Conservation (phyloP, 2,329 filamentous ascomycete species). For the Fusarium mangiferae region DNA sequence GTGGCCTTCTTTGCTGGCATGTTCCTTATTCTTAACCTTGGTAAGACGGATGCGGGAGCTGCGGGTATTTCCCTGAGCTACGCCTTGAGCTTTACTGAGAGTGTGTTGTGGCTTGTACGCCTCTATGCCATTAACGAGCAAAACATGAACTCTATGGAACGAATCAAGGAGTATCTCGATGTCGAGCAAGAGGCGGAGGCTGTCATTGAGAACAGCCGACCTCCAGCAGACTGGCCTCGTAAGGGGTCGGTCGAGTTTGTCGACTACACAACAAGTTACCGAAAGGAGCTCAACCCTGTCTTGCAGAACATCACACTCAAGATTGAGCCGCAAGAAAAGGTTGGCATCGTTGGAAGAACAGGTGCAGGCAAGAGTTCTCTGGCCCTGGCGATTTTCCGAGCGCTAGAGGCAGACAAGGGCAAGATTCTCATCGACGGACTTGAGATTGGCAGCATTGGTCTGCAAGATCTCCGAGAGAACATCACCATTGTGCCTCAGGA, state of each 20-base stretch:
- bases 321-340: slow-evolving; percentile 87
- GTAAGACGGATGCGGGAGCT: slow-evolving; percentile 86
- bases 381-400: slow-evolving; percentile 91
- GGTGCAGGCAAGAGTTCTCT: slow-evolving; percentile 97
- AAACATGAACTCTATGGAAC: slow-evolving; percentile 99
- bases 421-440: slow-evolving; percentile 90
- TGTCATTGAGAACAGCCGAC: slow-evolving; percentile 81
- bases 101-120: slow-evolving; percentile 94
- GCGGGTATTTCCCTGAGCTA: slow-evolving; percentile 96
- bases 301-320: slow-evolving; percentile 86
- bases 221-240: slow-evolving; percentile 83
- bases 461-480: slow-evolving; percentile 91
- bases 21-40: slow-evolving; percentile 87
- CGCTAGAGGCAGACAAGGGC: slow-evolving; percentile 88
- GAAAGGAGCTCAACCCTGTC: slow-evolving; percentile 87
- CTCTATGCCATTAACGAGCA: slow-evolving; percentile 96
- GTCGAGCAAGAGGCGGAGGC: slow-evolving; percentile 91
- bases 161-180: slow-evolving; percentile 96
- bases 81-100: slow-evolving; percentile 96
- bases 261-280: slow-evolving; percentile 88
- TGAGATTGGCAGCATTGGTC: slow-evolving; percentile 89
- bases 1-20: slow-evolving; percentile 94
- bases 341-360: slow-evolving; percentile 94
- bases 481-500: slow-evolving; percentile 99
- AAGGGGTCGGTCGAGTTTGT: slow-evolving; percentile 88